A percentile compares a stretch with the other conserved stretches of the same genome.
Evolutionary conservation across 2,329 filamentous ascomycete genomes (phyloP).

Genomic region (Apiospora saccharicola): DNA sequence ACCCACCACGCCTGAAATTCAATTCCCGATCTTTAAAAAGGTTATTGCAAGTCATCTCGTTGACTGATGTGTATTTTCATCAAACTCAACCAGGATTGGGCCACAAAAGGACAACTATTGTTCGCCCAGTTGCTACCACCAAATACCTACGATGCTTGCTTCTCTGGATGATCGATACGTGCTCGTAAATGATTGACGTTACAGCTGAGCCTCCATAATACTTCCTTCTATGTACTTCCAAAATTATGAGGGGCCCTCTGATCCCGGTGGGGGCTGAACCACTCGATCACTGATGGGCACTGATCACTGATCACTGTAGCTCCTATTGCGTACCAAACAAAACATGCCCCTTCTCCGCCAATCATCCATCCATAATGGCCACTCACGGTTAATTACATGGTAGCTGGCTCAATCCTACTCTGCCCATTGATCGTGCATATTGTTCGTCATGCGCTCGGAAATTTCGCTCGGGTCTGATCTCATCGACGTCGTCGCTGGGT

Average conservation of each 20-base stretch:
- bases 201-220: background rate
- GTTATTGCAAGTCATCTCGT: background rate
- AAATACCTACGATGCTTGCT: too few species aligned
- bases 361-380: background rate
- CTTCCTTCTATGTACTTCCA: background rate
- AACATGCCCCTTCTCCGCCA: constrained; percentile 2
- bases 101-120: too few species aligned
- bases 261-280: background rate
- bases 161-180: background rate
- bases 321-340: background rate
- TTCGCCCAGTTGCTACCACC: too few species aligned
- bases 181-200: too few species aligned
- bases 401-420: constrained; percentile 14
- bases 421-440: constrained; percentile 11
- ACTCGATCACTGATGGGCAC: constrained; percentile 4
- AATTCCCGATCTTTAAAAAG: background rate
- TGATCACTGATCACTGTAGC: constrained; percentile 17
- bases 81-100: background rate
- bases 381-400: constrained; percentile 15
- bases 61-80: background rate
- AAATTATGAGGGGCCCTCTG: background rate
- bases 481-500: constrained; percentile 3
- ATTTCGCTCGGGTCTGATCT: constrained; percentile 15
- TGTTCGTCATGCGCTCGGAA: constrained; percentile 15
- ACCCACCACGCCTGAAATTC: background rate